phyloP scores from a whole-genome alignment of 1,284 basidiomycete genomes.

The Ceratobasidium sp. region DNA sequence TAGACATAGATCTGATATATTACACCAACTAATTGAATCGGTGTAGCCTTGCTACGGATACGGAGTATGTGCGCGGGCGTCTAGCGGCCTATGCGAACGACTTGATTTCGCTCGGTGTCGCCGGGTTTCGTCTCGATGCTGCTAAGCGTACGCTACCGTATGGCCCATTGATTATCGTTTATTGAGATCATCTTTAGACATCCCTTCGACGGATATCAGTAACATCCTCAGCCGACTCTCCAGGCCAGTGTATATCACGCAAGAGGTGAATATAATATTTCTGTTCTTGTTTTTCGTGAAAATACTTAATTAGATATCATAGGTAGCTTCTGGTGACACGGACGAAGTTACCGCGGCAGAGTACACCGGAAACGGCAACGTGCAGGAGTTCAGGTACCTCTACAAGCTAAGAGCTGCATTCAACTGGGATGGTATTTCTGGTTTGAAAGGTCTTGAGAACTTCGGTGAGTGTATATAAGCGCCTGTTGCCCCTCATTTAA shows the following conservation, averaged over 20 bases:
- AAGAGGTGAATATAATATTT: constrained; percentile 36
- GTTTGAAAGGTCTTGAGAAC: constrained; percentile 62
- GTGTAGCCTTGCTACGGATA: constrained; percentile 60
- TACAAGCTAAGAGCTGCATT: constrained; percentile 61
- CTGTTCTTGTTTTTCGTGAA: background rate
- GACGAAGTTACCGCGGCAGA: constrained; percentile 22
- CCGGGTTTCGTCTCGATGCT: too few relatives aligned
- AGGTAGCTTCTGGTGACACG: constrained; percentile 37
- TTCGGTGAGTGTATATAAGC: constrained; percentile 51
- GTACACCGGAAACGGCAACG: constrained; percentile 39
- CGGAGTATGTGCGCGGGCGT: constrained; percentile 61
- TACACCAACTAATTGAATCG: background rate
- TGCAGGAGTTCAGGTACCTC: too few relatives aligned
- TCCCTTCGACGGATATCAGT: constrained; percentile 36
- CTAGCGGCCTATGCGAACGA: constrained; percentile 60
- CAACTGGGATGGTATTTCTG: constrained; percentile 58
- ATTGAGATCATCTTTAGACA: constrained; percentile 33
- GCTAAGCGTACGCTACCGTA: constrained; percentile 68
- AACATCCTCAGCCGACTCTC: constrained; percentile 41
- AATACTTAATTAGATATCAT: background rate
- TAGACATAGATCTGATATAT: background rate
- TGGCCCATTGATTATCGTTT: background rate
- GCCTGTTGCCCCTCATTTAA: background rate
- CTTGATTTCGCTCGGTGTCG: constrained; percentile 64
- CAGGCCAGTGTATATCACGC: constrained; percentile 36